Evolutionary conservation across 139 green algal genomes (phyloP), one percentile per base, ranked within the genome.

Genomic region (Spirogloea muscicola): DNA sequence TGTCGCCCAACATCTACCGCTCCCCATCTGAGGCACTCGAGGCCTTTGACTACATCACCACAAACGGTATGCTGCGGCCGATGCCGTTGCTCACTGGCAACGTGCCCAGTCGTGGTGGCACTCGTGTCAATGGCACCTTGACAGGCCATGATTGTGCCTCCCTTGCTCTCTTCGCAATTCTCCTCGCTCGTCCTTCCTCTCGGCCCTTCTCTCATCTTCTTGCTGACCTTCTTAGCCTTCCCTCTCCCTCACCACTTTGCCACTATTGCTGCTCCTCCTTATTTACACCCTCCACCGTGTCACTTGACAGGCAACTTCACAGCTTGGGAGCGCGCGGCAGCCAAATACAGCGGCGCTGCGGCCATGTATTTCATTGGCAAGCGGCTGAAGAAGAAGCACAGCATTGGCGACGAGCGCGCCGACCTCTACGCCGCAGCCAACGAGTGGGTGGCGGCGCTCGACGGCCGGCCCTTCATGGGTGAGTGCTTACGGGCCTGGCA

Each of bases 1-100:
- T 99, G 29, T 98, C 94, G 16, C 88, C 92, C 48, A 99, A 99
- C 87, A 97, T 99, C 75, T 99, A 99, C 85, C 87, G 93, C 76
- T 94, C 82, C 49, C 90, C 85, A 78, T 78, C 77, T 84, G 83
- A 91, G 82, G 61, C 84, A 3, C 44, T 77, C 9, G 69, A 86
- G 25, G 63, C 62, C 2, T 87, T 89, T 46, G 82, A 89, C 27
- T 89, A 89, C 75, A 86, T 87, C 62, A 86, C 80, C 10, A 82
- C 58, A 25, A 69, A 82, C 13, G 79, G 68, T 82, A 27, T 10
- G 48, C 9, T 60, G 37, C 10, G 43, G 43, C n/a, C n/a, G n/a
- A n/a, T n/a, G n/a, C n/a, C n/a, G n/a, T n/a, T n/a, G n/a, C n/a
- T n/a, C n/a, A n/a, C n/a, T n/a, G n/a, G n/a, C n/a, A n/a, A n/a